A percentile compares a stretch with the other conserved stretches of the same genome.
Evolutionary conservation across 108 stramenopile species (phyloP).

Genomic region (Parmales sp.): DNA sequence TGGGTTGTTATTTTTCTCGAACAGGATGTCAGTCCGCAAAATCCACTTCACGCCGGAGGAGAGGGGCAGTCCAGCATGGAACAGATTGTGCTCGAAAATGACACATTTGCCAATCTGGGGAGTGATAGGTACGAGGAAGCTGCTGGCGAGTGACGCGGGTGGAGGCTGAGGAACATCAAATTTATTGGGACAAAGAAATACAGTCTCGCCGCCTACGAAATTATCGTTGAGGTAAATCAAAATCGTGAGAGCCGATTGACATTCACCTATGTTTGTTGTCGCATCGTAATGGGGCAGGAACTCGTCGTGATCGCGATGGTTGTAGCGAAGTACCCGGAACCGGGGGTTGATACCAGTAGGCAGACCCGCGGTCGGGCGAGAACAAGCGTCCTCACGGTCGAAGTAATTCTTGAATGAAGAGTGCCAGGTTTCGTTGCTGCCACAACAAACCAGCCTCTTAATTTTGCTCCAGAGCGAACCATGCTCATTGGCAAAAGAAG

Average conservation of each 20-base stretch:
- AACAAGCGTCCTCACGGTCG: too few relatives aligned
- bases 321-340: conserved; percentile 54
- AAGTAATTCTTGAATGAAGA: too few relatives aligned
- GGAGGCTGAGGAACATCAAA: not conserved
- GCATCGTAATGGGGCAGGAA: conserved; percentile 67
- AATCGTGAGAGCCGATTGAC: conserved; percentile 50
- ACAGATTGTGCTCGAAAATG: conserved; percentile 65
- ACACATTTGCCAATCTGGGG: conserved; percentile 44
- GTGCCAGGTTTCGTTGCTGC: too few relatives aligned
- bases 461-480: too few relatives aligned
- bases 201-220: conserved; percentile 59
- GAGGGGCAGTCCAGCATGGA: conserved; percentile 50
- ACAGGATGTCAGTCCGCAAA: conserved; percentile 60
- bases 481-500: too few relatives aligned
- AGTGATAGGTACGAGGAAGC: conserved; percentile 17
- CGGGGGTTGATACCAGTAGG: conserved; percentile 55
- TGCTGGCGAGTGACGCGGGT: not conserved
- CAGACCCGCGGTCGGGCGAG: too few relatives aligned
- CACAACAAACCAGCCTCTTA: too few relatives aligned
- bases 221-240: conserved; percentile 58
- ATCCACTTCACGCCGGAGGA: conserved; percentile 60
- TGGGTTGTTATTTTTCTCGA: conserved; percentile 21
- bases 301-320: conserved; percentile 49
- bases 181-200: conserved; percentile 29
- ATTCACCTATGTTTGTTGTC: conserved; percentile 36